These are phyloP conservation scores for Plantago ovata DNA, from an alignment of 257 asterid genomes.

Conservation along the genomic window DNA sequence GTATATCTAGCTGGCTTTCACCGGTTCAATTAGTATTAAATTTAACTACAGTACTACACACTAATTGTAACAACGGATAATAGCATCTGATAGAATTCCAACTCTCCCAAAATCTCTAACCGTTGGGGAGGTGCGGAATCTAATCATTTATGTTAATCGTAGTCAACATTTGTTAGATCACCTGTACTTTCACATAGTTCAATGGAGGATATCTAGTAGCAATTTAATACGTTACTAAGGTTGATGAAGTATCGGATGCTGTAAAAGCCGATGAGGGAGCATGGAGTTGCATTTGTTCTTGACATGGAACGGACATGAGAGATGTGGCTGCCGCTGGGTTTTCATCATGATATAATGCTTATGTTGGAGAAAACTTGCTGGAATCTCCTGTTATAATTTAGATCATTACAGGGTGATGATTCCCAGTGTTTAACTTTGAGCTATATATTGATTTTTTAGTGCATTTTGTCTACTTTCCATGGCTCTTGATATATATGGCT, in stretches of 20 bases:
- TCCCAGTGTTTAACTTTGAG: slow-evolving; percentile 15
- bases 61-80: too few relatives aligned
- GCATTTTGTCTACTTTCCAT: slow-evolving; percentile 4
- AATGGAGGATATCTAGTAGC: too few relatives aligned
- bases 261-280: slow-evolving; percentile 28
- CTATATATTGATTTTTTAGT: slow-evolving; percentile 14
- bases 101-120: too few relatives aligned
- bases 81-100: too few relatives aligned
- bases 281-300: slow-evolving; percentile 30
- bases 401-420: slow-evolving; percentile 26
- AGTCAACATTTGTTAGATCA: too few relatives aligned
- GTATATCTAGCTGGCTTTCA: too few relatives aligned
- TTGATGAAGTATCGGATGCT: slow-evolving; percentile 43
- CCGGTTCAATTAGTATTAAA: too few relatives aligned
- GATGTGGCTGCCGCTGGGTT: slow-evolving; percentile 31
- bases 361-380: slow-evolving; percentile 25
- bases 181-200: too few relatives aligned
- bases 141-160: too few relatives aligned
- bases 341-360: slow-evolving; percentile 24
- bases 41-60: too few relatives aligned
- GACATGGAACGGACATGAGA: slow-evolving; percentile 29
- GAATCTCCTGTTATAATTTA: slow-evolving; percentile 20
- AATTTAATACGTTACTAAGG: too few relatives aligned
- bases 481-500: slow-evolving; percentile 3
- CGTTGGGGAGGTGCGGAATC: too few relatives aligned